Conservation (phyloP, 2,329 filamentous ascomycete species). For the Boeremia exigua region DNA sequence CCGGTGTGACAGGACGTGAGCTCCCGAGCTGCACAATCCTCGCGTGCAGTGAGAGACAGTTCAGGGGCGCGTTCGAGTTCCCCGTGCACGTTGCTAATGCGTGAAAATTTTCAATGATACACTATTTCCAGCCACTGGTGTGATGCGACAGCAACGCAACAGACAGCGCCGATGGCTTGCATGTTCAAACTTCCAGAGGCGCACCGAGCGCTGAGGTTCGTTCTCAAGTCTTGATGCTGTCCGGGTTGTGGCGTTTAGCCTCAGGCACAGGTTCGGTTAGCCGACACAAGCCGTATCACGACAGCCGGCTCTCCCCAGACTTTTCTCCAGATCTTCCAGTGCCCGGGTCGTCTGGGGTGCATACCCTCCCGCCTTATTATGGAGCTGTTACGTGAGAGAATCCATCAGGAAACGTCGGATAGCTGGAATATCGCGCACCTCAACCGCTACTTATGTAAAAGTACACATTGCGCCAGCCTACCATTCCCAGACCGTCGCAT, state of each 20-base stretch:
- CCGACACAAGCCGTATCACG: conserved; percentile 12
- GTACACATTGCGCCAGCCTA: neutral
- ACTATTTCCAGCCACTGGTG: neutral
- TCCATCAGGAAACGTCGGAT: neutral
- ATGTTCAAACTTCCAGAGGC: neutral
- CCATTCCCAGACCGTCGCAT: neutral
- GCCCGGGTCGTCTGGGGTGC: conserved; percentile 6
- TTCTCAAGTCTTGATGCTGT: neutral
- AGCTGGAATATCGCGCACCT: neutral
- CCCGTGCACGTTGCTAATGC: conserved; percentile 3
- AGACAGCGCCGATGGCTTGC: neutral
- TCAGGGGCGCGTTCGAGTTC: neutral
- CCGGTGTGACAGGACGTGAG: conserved; percentile 1
- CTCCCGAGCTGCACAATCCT: neutral
- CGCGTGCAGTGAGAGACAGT: neutral
- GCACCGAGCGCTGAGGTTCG: neutral
- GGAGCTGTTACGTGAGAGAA: conserved; percentile 19
- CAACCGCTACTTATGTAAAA: neutral
- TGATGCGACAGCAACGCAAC: neutral
- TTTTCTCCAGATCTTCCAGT: conserved; percentile 7
- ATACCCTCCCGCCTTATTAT: conserved; percentile 18
- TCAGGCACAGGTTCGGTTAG: neutral
- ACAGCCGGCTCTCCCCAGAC: conserved; percentile 7
- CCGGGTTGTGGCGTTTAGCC: neutral
- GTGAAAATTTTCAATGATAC: neutral